Percentiles rank a stretch among this genome's conserved stretches.
phyloP scores from a whole-genome alignment of 352 stramenopile species.

The Phytopythium cucurbitacearum region DNA sequence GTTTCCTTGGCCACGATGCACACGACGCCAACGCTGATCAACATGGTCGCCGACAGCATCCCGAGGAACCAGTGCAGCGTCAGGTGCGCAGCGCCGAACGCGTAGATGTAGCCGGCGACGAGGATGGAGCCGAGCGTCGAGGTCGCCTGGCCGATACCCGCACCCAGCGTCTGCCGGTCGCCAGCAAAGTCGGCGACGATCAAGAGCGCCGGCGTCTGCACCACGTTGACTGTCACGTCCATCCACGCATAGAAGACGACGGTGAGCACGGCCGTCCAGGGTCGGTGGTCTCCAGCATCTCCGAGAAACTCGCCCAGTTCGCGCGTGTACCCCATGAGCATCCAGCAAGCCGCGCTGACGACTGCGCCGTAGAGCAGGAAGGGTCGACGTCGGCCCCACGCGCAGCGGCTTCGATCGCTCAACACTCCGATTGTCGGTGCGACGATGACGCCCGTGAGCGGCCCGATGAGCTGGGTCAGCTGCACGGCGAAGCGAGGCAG shows the following conservation, averaged over 20 bases:
- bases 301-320: slow-evolving; percentile 60
- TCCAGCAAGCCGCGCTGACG: slow-evolving; percentile 62
- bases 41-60: slow-evolving; percentile 68
- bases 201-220: slow-evolving; percentile 64
- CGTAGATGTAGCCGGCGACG: slow-evolving; percentile 68
- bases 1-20: slow-evolving; percentile 60
- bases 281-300: slow-evolving; percentile 25
- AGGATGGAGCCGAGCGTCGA: slow-evolving; percentile 61
- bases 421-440: slow-evolving; percentile 63
- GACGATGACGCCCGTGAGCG: slow-evolving; percentile 64
- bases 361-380: slow-evolving; percentile 61
- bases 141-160: slow-evolving; percentile 55
- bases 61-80: slow-evolving; percentile 63
- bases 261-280: slow-evolving; percentile 53
- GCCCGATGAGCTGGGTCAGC: slow-evolving; percentile 68
- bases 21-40: slow-evolving; percentile 42
- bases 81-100: slow-evolving; percentile 61
- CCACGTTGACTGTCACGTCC: slow-evolving; percentile 78
- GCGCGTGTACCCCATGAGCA: slow-evolving; percentile 61
- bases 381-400: slow-evolving; percentile 59
- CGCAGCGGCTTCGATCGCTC: slow-evolving; percentile 46
- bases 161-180: slow-evolving; percentile 57
- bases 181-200: slow-evolving; percentile 77
- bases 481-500: slow-evolving; percentile 63
- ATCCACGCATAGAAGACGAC: slow-evolving; percentile 83